Base-by-base conservation (phyloP, 306 rosid species). In the Begonia loranthoides region DNA sequence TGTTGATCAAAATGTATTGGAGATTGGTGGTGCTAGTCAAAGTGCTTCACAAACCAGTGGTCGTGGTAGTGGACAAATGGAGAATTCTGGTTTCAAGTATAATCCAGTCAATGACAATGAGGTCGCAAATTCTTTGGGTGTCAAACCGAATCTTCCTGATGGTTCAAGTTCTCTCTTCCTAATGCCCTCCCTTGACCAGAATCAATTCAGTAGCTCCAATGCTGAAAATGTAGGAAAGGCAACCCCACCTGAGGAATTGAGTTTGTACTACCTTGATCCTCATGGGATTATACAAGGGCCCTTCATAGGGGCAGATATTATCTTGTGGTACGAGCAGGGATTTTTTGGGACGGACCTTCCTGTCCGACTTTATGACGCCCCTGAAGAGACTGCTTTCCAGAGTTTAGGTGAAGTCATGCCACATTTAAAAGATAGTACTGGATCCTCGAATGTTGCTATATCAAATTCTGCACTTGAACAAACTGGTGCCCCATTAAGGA, bases 261-360 rank as follows among this genome's bases (percentile, higher is more conserved):
- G 59, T 55, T 65, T 74, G 65, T 74, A 56, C 57, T 78, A 78
- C 64, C 72, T 78, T 67, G 84, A 78, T 57, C 84, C 84, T 67
- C 84, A 78, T 61, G 80, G 84, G 58, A 73, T 52, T 41, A 71
- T 50, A 24, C 84, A 74, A 54, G 84, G 84, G 22, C 80, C 84
- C 15, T 78, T 66, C 62, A 39, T 74, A 19, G 84, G 80, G 65
- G 73, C 60, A 10, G 84, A 78, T 68, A 78, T 78, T 17, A 52
- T 78, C 53, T 67, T 71, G 45, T 78, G 84, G 84, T 65, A 74
- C 63, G 84, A 78, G 50, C 84, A 78, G 71, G 73, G 78, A 0
- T 78, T 74, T 61, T 78, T 78, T 46, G 84, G 84, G n/a, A 64
- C 69, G 17, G 75, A 78, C 68, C 65, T 78, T 45, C 84, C 61